phyloP scores from a whole-genome alignment of 31 red algal genomes.

The Asparagopsis taxiformis region DNA sequence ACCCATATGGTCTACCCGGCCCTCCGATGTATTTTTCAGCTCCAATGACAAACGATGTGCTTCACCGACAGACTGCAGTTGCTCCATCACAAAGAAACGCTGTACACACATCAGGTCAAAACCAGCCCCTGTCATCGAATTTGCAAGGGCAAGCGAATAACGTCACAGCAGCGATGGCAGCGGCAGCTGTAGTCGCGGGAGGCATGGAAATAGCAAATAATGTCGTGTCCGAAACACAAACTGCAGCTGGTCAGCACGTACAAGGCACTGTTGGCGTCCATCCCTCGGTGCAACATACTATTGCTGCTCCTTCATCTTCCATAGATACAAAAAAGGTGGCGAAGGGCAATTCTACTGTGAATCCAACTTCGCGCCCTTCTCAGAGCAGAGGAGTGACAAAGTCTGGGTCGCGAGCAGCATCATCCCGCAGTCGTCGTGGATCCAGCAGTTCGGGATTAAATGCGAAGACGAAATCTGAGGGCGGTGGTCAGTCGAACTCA shows the following conservation, averaged over 20 bases:
- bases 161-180: slow-evolving; percentile 6
- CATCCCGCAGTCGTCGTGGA: background rate
- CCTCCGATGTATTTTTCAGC: background rate
- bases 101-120: background rate
- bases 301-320: background rate
- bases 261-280: background rate
- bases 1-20: background rate
- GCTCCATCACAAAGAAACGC: background rate
- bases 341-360: background rate
- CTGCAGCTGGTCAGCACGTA: background rate
- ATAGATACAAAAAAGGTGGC: background rate
- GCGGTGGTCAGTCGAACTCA: background rate
- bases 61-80: background rate
- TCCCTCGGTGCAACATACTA: background rate
- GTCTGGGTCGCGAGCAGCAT: background rate
- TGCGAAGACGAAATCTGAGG: background rate
- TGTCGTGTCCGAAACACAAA: background rate
- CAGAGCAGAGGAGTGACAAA: background rate
- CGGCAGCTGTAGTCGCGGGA: slow-evolving; percentile 29
- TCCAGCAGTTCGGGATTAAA: background rate
- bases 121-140: background rate
- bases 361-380: background rate
- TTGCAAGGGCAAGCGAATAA: background rate
- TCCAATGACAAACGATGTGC: background rate
- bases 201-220: slow-evolving; percentile 15